These are phyloP conservation scores for Sclerotinia sclerotiorum DNA, from an alignment of 2,329 filamentous ascomycete species.

Conservation along the genomic window DNA sequence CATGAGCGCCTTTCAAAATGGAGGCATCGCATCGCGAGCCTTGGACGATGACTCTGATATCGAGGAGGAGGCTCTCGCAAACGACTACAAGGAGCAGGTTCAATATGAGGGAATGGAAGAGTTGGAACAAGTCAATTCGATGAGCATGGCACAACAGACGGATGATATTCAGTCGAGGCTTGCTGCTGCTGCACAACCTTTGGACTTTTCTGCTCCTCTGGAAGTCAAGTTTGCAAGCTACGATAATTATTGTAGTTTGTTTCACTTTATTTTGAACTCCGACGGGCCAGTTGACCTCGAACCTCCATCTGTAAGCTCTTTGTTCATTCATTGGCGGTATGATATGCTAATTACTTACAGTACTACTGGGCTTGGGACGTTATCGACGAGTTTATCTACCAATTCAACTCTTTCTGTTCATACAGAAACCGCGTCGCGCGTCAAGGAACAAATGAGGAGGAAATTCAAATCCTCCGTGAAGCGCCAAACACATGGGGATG, in stretches of 20 bases:
- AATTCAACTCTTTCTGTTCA: constrained; percentile 99
- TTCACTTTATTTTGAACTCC: constrained; percentile 99
- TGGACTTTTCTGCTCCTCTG: constrained; percentile 93
- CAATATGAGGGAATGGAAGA: constrained; percentile 88
- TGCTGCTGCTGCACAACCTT: constrained; percentile 84
- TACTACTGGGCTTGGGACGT: constrained; percentile 99
- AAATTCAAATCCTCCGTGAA: constrained; percentile 85
- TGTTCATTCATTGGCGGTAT: constrained; percentile 4
- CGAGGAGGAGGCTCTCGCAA: constrained; percentile 92
- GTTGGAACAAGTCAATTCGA: constrained; percentile 69
- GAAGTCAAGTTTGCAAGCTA: constrained; percentile 99
- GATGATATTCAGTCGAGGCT: constrained; percentile 94
- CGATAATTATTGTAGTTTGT: constrained; percentile 98
- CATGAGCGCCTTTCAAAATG: constrained; percentile 65
- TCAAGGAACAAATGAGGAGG: constrained; percentile 81
- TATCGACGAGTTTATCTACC: constrained; percentile 99
- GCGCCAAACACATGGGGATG: constrained; percentile 99
- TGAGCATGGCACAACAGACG: constrained; percentile 70
- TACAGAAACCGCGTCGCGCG: constrained; percentile 91
- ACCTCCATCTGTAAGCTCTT: constrained; percentile 79
- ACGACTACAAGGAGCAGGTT: constrained; percentile 95
- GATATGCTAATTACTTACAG: constrained; percentile 49
- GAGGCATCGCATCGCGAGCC: constrained; percentile 58
- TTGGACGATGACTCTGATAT: constrained; percentile 85
- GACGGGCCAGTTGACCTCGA: constrained; percentile 98